Conservation (phyloP, 2,329 filamentous ascomycete species). For the Sporothrix brasiliensis region DNA sequence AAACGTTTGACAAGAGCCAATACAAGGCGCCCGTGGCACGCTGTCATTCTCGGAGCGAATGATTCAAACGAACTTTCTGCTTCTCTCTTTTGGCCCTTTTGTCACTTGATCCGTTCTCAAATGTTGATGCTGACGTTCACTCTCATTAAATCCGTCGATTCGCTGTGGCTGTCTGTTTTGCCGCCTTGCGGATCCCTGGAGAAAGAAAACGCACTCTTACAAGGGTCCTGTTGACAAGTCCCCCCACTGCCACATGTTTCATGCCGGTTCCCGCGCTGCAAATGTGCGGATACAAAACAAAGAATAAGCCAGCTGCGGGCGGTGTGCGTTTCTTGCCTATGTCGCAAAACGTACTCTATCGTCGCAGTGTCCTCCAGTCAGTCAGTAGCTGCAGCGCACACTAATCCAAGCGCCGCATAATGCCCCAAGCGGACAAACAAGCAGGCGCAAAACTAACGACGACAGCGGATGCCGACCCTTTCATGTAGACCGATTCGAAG, state of each 20-base stretch:
- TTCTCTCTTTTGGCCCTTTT: too few relatives aligned
- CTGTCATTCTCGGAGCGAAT: too few relatives aligned
- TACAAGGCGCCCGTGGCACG: too few relatives aligned
- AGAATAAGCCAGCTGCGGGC: not conserved
- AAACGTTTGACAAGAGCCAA: not conserved
- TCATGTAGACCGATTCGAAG: not conserved
- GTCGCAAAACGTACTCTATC: not conserved
- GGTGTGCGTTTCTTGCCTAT: not conserved
- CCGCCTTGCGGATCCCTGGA: conserved; percentile 25
- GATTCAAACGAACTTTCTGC: too few relatives aligned
- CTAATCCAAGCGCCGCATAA: not conserved
- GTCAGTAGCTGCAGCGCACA: not conserved
- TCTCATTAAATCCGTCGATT: not conserved
- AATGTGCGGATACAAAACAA: not conserved
- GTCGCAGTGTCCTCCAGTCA: not conserved
- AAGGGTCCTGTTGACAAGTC: not conserved
- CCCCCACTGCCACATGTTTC: conserved; percentile 31
- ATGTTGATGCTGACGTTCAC: not conserved
- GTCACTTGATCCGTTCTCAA: not conserved
- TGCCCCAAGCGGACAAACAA: too few relatives aligned
- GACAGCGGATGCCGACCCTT: not conserved
- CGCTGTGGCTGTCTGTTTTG: not conserved
- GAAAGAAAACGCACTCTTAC: not conserved
- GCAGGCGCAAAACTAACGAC: too few relatives aligned
- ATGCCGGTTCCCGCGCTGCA: conserved; percentile 22